These are phyloP conservation scores for Neonectria magnoliae DNA, from an alignment of 2,329 filamentous ascomycete species.

Conservation along the genomic window DNA sequence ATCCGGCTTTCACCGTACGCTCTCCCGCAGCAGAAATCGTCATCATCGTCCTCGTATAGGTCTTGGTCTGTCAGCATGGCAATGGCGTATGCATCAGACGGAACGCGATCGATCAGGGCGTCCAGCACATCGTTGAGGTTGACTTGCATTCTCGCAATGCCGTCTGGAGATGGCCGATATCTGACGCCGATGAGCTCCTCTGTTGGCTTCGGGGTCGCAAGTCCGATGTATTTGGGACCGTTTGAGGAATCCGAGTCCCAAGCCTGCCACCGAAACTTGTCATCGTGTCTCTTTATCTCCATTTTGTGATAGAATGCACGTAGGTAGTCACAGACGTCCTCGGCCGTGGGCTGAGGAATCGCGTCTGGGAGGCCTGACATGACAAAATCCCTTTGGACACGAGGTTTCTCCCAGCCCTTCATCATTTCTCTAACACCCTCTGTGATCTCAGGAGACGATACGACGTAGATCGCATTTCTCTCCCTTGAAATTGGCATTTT, in stretches of 20 bases:
- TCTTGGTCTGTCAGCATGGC: conserved; percentile 69
- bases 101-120: conserved; percentile 62
- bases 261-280: conserved; percentile 54
- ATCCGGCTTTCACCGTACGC: conserved; percentile 73
- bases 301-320: conserved; percentile 64
- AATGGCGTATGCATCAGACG: conserved; percentile 67
- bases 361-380: conserved; percentile 10
- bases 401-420: conserved; percentile 53
- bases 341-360: conserved; percentile 35
- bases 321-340: conserved; percentile 51
- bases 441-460: conserved; percentile 54
- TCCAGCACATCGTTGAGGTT: conserved; percentile 71
- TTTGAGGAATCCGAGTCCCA: conserved; percentile 54
- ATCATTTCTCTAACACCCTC: conserved; percentile 49
- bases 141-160: conserved; percentile 60
- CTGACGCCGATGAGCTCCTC: conserved; percentile 59
- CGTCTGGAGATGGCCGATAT: conserved; percentile 58
- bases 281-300: conserved; percentile 55
- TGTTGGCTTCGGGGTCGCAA: conserved; percentile 46
- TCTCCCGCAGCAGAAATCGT: conserved; percentile 73
- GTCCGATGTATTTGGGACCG: conserved; percentile 53
- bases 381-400: conserved; percentile 18
- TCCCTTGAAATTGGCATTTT: conserved; percentile 60
- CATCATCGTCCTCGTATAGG: conserved; percentile 71
- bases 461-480: conserved; percentile 65